Percentiles rank a stretch among this genome's conserved stretches.
These are phyloP conservation scores for Oryza longistaminata DNA, from an alignment of 176 grass and related monocot genomes.

Conservation along the genomic window DNA sequence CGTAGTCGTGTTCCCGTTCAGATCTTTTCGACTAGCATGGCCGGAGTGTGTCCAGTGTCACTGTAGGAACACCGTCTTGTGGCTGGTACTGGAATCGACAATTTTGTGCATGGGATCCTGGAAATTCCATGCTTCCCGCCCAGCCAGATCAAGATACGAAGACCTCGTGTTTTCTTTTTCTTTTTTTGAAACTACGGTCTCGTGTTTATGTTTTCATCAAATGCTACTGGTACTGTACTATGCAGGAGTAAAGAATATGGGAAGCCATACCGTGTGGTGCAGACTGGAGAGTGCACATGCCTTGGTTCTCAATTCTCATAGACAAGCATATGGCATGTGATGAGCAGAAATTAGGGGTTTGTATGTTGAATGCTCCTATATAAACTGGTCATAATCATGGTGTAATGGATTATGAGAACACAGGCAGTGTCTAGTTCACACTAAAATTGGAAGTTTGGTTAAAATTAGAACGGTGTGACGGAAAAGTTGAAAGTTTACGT, in stretches of 20 bases:
- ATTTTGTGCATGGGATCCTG: neutral
- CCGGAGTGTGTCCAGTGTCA: constrained; percentile 24
- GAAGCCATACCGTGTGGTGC: neutral
- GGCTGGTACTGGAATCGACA: neutral
- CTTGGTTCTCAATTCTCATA: neutral
- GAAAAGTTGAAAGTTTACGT: too few species aligned
- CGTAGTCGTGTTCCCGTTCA: constrained; percentile 16
- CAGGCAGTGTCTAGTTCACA: too few species aligned
- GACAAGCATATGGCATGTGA: neutral
- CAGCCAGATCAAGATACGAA: neutral
- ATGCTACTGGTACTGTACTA: neutral
- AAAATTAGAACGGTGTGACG: too few species aligned
- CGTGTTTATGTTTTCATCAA: neutral
- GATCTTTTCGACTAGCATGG: constrained; percentile 23
- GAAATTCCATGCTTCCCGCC: neutral
- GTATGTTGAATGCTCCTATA: neutral
- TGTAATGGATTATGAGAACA: too few species aligned
- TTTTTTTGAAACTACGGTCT: neutral
- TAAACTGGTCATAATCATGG: neutral
- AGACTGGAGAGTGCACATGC: neutral
- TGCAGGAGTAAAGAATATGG: neutral
- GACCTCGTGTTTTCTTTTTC: neutral
- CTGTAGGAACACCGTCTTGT: neutral
- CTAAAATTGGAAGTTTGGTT: too few species aligned
- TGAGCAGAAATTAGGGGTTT: neutral